These are phyloP conservation scores for Fusarium protoensiforme DNA, from an alignment of 2,329 filamentous ascomycete genomes.

Conservation along the genomic window DNA sequence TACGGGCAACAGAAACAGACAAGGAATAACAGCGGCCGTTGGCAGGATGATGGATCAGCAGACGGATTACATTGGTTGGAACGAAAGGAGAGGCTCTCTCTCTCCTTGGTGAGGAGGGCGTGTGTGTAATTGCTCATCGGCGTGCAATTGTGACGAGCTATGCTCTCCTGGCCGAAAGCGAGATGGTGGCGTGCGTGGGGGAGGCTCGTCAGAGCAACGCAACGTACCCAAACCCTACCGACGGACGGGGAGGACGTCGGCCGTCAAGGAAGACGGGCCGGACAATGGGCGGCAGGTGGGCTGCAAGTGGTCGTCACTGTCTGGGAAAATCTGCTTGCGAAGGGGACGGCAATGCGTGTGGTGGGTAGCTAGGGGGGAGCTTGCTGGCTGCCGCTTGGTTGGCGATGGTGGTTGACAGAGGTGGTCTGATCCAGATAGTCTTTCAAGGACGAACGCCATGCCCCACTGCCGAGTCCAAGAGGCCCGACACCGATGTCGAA, in stretches of 20 bases:
- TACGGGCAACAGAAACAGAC: slow-evolving; percentile 6
- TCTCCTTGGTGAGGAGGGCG: slow-evolving; percentile 25
- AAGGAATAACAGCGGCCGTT: slow-evolving; percentile 34
- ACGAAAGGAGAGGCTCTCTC: slow-evolving; percentile 4
- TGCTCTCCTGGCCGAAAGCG: slow-evolving; percentile 30
- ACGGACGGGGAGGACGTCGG: slow-evolving; percentile 1
- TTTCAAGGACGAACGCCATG: slow-evolving; percentile 9
- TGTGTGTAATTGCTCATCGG: slow-evolving; percentile 30
- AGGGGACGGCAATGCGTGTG: neutral
- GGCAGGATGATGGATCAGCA: slow-evolving; percentile 34
- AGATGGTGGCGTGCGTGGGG: slow-evolving; percentile 43
- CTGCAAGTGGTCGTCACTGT: slow-evolving; percentile 15
- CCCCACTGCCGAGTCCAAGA: slow-evolving; percentile 19
- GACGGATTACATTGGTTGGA: slow-evolving; percentile 26
- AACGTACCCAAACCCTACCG: neutral
- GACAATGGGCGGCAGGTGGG: slow-evolving; percentile 25
- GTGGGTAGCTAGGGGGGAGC: neutral
- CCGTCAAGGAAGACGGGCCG: slow-evolving; percentile 34
- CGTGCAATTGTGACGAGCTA: slow-evolving; percentile 20
- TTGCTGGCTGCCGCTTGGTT: slow-evolving; percentile 3
- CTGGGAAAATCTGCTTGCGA: neutral
- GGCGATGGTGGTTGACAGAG: slow-evolving; percentile 18
- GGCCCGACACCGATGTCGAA: neutral
- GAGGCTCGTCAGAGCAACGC: slow-evolving; percentile 21
- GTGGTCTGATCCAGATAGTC: slow-evolving; percentile 33